Evolutionary conservation across 2,329 filamentous ascomycete genomes (phyloP), one percentile per base, ranked within the genome.

Genomic region (Chlorencoelia australis): DNA sequence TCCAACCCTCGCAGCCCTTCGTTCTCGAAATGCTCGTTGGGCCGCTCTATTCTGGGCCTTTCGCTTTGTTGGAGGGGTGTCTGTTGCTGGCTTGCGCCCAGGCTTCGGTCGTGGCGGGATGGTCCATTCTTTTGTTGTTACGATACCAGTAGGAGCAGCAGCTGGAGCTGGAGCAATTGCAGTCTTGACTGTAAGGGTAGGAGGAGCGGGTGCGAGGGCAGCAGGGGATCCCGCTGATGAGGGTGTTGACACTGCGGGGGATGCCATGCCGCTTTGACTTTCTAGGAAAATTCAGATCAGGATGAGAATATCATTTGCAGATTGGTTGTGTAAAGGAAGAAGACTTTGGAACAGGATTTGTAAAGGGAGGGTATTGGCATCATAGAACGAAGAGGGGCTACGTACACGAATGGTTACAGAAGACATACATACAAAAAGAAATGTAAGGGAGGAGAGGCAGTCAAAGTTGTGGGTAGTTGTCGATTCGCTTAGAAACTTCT

Each of bases 1-100:
- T 25, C 82, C 79, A 5, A 95, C 84, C 25, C 85, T 82, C 16
- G 85, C 84, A 2, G 85, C 85, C 45, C 89, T 75, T 40, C 89
- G 72, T 61, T 94, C 87, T 21, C 89, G 74, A 60, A 96, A 96
- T 1, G 83, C 85, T 40, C 89, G 71, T 63, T 96, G 89, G 3
- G 89, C 89, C 30, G 85, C 83, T 42, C 91, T 75, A 59, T 96
- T 96, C 64, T 96, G 91, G 1, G 85, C 83, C 66, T 95, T 93
- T 47, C 91, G 77, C 65, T 94, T 94, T 28, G 87, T 94, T 2
- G 84, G 83, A 10, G 88, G 87, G 35, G 88, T 93, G 56, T 95
- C 88, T 22, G 85, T 93, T 30, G 86, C 85, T 3, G 89, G 88
- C 68, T 96, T 96, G 50, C 89, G 78, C 32, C 89, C 89, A 15